Evolutionary conservation across 345 rosid species (phyloP), one percentile per base, ranked within the genome.

Genomic region (Gossypium sturtianum): DNA sequence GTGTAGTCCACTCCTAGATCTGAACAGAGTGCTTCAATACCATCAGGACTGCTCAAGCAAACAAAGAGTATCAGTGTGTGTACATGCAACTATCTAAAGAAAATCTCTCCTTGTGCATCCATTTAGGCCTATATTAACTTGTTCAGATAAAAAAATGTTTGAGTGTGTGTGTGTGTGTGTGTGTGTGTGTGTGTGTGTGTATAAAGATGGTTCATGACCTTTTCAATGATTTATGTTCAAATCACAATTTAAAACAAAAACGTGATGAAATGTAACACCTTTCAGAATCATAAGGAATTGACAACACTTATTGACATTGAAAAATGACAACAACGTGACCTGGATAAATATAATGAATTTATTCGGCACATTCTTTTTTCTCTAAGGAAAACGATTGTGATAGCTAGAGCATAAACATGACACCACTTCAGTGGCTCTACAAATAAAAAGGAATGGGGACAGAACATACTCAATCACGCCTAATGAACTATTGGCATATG

Each of bases 41-140:
- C 90, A 67, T 83, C 88, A 2, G 90, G 90, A 69, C 88, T 87
- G 83, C 63, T 77, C 85, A 69, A 75, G 69, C 48, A 80, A 64
- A 82, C 9, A 2, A 75, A 65, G 43, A 74, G 27, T 10, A 15
- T 56, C 56, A 49, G 15, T 22, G 62, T 20, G 29, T 34, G 25
- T 27, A 15, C 45, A 16, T 51, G 59, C 45, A 17, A 51, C 7
- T 59, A 23, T 49, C 10, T 3, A 48, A 73, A 47, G 25, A 44
- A 34, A 47, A 20, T 60, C 0, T 56, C 66, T 54, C 43, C 44
- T 44, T 67, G 64, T 5, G 15, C 73, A 8, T 13, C 38, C 65
- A 17, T 2, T 53, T 2, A 56, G 47, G 23, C 47, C 23, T 58
- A 8, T 17, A 29, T 25, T 23, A 44, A 57, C 66, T 72, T 58